Conservation (phyloP, 2,329 filamentous ascomycete species). For the Ophiostoma sp. region DNA sequence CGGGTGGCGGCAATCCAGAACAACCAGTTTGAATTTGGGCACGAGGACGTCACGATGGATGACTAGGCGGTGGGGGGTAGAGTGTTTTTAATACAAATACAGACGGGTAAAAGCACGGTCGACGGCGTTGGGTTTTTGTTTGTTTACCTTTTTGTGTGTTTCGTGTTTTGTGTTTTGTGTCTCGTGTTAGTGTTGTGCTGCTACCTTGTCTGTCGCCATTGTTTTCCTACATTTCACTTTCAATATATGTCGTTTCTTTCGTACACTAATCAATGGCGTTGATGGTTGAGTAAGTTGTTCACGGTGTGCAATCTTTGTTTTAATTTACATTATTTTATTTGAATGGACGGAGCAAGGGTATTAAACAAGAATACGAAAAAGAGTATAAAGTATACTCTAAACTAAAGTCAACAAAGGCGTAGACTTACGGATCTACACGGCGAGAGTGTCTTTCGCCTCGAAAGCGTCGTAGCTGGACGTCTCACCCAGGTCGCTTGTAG, state of each 20-base stretch:
- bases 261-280: too few relatives aligned
- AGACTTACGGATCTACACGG: neutral
- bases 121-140: constrained; percentile 15
- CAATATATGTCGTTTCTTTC: too few relatives aligned
- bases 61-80: constrained; percentile 33
- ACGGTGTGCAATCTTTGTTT: too few relatives aligned
- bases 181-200: too few relatives aligned
- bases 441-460: neutral
- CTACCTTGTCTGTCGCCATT: too few relatives aligned
- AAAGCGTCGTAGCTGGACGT: constrained; percentile 1
- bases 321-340: neutral
- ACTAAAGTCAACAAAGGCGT: neutral
- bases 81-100: neutral
- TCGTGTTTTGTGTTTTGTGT: too few relatives aligned
- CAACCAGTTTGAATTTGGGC: constrained; percentile 75
- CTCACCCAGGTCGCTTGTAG: neutral
- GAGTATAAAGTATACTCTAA: neutral
- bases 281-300: too few relatives aligned
- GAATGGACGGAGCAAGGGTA: neutral
- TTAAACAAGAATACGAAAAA: neutral
- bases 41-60: constrained; percentile 50
- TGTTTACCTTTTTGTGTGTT: neutral
- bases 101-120: neutral
- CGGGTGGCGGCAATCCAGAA: constrained; percentile 80
- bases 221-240: too few relatives aligned